Evolutionary conservation across 768 basidiomycete species (phyloP), one percentile per base, ranked within the genome.

Genomic region (Psilocybe sp.): DNA sequence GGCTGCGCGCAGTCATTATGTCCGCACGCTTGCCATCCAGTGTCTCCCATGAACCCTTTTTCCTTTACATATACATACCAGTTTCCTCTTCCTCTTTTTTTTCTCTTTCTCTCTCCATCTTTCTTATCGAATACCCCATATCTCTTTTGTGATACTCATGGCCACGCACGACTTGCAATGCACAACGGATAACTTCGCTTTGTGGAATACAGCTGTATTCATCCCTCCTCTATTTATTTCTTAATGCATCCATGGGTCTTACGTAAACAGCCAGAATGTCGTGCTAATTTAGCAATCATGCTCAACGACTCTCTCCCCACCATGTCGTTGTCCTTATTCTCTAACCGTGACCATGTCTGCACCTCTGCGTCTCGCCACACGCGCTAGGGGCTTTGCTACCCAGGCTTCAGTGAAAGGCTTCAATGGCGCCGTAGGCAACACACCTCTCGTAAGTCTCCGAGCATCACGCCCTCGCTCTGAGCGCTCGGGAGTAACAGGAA

Each of bases 341-440:
- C 53, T 60, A 54, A 51, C 61, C 39, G 53, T 64, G 38, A 49
- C 46, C 58, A 76, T 70, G 71, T 65, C 68, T 34, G 68, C 61
- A 49, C 64, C 59, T 32, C 59, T 69, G 35, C 67, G 61, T 47
- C 53, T 59, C 41, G 65, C 57, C 49, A 58, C 59, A 43, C 47
- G 53, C 49, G 61, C 55, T 53, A 71, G 67, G 48, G 51, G 62
- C 12, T 72, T 77, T 36, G 65, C 72, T 16, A 73, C 78, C 16
- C 68, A 64, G 37, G 57, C 70, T 18, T 57, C 75, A 14, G 87
- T 85, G 19, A 71, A 87, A 47, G 92, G 95, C 40, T 94, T 98
- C 69, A 82, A 80, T 9, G 92, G 87, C 5, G 85, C 94, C 20
- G 80, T 98, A 39, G 96, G 95, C 54, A 93, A 93, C 69, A 98